Evolutionary conservation across 225 moss, liverwort and hornwort species (phyloP), one percentile per base, ranked within the genome.

Genomic region (Thuidium tamariscinum): DNA sequence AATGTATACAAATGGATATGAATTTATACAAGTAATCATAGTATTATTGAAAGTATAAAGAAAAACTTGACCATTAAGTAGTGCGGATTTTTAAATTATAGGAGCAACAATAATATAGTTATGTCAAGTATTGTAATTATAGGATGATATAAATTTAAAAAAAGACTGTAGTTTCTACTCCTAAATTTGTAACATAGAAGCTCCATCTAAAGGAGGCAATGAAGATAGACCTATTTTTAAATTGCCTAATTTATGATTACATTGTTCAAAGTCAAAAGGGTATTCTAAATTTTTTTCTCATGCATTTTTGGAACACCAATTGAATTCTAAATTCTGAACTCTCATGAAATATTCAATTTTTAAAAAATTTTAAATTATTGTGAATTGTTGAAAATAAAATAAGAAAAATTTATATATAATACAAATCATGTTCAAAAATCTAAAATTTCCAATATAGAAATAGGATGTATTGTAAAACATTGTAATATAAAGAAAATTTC

Each of bases 141-240:
- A n/a, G n/a, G n/a, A n/a, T n/a, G n/a, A n/a, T n/a, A n/a, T n/a
- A n/a, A n/a, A n/a, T n/a, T n/a, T n/a, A n/a, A n/a, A n/a, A n/a
- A n/a, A n/a, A n/a, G n/a, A n/a, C n/a, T n/a, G n/a, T n/a, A n/a
- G n/a, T n/a, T n/a, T n/a, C n/a, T n/a, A n/a, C n/a, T n/a, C n/a
- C n/a, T n/a, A n/a, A n/a, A n/a, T n/a, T n/a, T n/a, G n/a, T n/a
- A n/a, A n/a, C n/a, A n/a, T n/a, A n/a, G n/a, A n/a, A 0, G 15
- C 44, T 71, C 27, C 5, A 22, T 1, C 10, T 1, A 27, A 71
- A 71, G 1, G 17, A 71, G 0, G 29, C 2, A 10, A 44, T 1
- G 10, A 29, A 0, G 3, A 0, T 44, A 29, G 3, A 16, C 0
- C 16, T 27, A 27, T 9, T 29, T 44, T 9, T 16, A 42, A 70